Evolutionary conservation across 2,329 filamentous ascomycete species (phyloP), one percentile per base, ranked within the genome.

Genomic region (Fusarium oxysporum): DNA sequence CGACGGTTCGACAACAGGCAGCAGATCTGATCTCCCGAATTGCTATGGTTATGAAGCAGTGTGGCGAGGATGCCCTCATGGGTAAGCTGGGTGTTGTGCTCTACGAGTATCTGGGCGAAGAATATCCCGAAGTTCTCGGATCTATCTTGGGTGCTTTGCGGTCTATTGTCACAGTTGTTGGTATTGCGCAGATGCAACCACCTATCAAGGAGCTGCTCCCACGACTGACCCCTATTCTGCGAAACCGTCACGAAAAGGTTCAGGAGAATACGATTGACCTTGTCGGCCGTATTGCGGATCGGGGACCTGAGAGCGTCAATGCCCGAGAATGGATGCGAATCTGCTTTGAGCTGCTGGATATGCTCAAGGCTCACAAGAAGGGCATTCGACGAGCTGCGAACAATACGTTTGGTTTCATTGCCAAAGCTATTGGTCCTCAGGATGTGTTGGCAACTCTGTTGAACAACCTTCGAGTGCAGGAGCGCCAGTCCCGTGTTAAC

Each of bases 291-390:
- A 98, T 99, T 77, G 96, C 97, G 21, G 96, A 99, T 83, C 93
- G 96, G 74, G 97, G 96, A 2, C 95, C 96, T 3, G 96, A 99
- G 83, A 96, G 93, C 72, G 96, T 99, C 80, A 97, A 97, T 80
- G 95, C 96, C 19, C 91, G 96, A 79, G 96, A 99, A 83, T 99
- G 96, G 96, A 99, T 99, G 97, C 92, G 96, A 81, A 99, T 99
- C 81, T 99, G 96, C 85, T 99, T 99, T 83, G 96, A 99, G 85
- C 87, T 99, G 60, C 90, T 99, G 35, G 96, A 99, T 84, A 99
- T 99, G 96, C 90, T 99, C 78, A 99, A 99, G 84, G 96, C 96
- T 11, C 96, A 99, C 87, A 99, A 99, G 85, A 99, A 99, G 88
- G 97, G 96, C 74, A 99, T 99, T 76, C 93, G 96, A 74, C 92